These are phyloP conservation scores for Bryoerythrophyllum caledonicum DNA, from an alignment of 225 moss, liverwort and hornwort species.

Conservation along the genomic window DNA sequence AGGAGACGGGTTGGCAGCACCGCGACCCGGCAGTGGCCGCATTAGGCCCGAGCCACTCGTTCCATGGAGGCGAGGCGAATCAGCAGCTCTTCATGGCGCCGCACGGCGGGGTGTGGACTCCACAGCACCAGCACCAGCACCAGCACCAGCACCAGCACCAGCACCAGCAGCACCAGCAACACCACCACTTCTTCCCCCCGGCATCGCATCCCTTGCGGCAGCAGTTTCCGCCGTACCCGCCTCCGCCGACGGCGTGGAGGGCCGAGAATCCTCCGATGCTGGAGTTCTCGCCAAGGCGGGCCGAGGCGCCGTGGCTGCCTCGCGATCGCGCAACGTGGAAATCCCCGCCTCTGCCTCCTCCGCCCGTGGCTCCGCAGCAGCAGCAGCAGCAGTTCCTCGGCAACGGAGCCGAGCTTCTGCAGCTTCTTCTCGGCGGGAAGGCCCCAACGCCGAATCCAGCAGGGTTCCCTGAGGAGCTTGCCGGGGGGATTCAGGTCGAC, in stretches of 20 bases:
- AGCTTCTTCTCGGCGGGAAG: constrained; percentile 64
- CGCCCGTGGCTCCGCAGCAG: constrained; percentile 46
- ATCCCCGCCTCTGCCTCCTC: constrained; percentile 28
- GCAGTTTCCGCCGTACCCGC: constrained; percentile 37
- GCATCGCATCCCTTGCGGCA: no score
- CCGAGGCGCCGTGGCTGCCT: constrained; percentile 44
- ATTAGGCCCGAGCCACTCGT: constrained; percentile 87
- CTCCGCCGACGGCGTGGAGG: constrained; percentile 52
- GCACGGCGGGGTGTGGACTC: constrained; percentile 48
- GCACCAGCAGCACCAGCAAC: constrained; percentile 31
- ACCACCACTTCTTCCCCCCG: neutral
- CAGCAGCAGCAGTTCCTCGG: constrained; percentile 88
- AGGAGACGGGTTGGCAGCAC: constrained; percentile 58
- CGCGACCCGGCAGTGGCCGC: constrained; percentile 96
- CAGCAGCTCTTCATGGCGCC: constrained; percentile 52
- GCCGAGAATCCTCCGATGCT: constrained; percentile 25
- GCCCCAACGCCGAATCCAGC: constrained; percentile 20
- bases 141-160: constrained; percentile 29
- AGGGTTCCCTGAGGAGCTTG: constrained; percentile 37
- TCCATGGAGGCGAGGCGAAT: constrained; percentile 52
- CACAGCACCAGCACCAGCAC: constrained; percentile 35
- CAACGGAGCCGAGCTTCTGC: constrained; percentile 78
- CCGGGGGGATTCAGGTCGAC: constrained; percentile 21
- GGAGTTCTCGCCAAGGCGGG: constrained; percentile 32
- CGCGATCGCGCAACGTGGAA: constrained; percentile 24